These are phyloP conservation scores for Penicillium malachiteum DNA, from an alignment of 495 filamentous ascomycete genomes.

Conservation along the genomic window DNA sequence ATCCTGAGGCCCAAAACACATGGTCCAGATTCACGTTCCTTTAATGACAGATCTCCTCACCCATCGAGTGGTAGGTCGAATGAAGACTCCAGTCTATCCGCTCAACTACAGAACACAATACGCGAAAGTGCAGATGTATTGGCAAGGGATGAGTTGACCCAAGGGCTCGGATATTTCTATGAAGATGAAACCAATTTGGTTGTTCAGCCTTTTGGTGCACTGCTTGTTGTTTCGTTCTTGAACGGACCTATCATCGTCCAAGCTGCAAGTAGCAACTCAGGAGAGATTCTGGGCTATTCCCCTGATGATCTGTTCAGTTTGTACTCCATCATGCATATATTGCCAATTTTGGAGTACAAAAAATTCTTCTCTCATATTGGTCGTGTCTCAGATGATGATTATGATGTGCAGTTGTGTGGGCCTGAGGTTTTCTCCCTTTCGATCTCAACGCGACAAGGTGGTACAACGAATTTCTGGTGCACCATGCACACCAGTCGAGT, in stretches of 20 bases:
- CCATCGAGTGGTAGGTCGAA: neutral
- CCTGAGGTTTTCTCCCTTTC: slow-evolving; percentile 80
- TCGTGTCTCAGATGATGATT: slow-evolving; percentile 67
- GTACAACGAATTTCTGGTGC: slow-evolving; percentile 71
- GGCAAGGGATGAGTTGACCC: neutral
- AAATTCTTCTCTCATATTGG: slow-evolving; percentile 75
- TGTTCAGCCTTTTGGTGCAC: slow-evolving; percentile 72
- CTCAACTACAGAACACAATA: slow-evolving; percentile 7
- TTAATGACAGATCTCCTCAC: too few species aligned
- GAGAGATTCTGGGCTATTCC: slow-evolving; percentile 68
- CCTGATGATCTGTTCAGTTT: slow-evolving; percentile 73
- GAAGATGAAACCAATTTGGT: slow-evolving; percentile 36
- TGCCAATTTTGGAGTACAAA: slow-evolving; percentile 70
- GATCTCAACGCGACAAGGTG: slow-evolving; percentile 49
- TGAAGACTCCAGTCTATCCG: neutral
- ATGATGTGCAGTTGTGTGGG: slow-evolving; percentile 62
- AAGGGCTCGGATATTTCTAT: slow-evolving; percentile 2
- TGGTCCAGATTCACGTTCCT: neutral
- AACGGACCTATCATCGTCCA: slow-evolving; percentile 64
- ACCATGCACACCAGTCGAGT: slow-evolving; percentile 71
- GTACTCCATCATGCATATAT: slow-evolving; percentile 68
- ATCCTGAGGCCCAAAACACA: slow-evolving; percentile 1
- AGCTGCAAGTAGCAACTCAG: slow-evolving; percentile 79
- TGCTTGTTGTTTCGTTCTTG: slow-evolving; percentile 64
- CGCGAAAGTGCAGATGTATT: slow-evolving; percentile 11